Evolutionary conservation across 345 rosid genomes (phyloP).

Genomic region (Jatropha curcas): DNA sequence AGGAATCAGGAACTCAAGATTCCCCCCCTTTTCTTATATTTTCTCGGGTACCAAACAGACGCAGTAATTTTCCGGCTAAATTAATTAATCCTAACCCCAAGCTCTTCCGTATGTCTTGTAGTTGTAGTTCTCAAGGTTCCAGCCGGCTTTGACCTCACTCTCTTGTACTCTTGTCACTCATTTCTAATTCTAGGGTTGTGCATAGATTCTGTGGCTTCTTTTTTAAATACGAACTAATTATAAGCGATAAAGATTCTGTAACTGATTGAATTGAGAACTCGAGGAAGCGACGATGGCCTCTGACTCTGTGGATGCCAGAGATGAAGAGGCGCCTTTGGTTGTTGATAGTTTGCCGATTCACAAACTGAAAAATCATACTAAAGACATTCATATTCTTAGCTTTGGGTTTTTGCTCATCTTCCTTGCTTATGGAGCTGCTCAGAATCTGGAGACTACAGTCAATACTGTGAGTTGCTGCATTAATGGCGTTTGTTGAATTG

Average conservation of each 20-base stretch:
- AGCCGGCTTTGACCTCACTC: slow-evolving; percentile 51
- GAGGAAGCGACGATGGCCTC: slow-evolving; percentile 41
- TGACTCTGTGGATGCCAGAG: slow-evolving; percentile 34
- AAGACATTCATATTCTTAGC: slow-evolving; percentile 83
- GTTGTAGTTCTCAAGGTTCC: slow-evolving; percentile 20
- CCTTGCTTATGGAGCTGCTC: slow-evolving; percentile 92
- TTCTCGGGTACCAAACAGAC: slow-evolving; percentile 16
- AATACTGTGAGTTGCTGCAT: slow-evolving; percentile 53
- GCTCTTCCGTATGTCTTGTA: slow-evolving; percentile 20
- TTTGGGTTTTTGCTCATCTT: slow-evolving; percentile 71
- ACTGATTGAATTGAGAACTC: neutral
- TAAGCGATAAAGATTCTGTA: slow-evolving; percentile 11
- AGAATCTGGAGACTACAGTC: slow-evolving; percentile 83
- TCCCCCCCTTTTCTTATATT: slow-evolving; percentile 1
- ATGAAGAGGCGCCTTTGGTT: slow-evolving; percentile 66
- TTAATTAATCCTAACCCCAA: neutral
- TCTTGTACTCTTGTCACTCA: slow-evolving; percentile 22
- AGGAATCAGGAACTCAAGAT: neutral
- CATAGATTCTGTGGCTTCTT: neutral
- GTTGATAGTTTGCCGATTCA: slow-evolving; percentile 30
- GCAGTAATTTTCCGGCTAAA: neutral
- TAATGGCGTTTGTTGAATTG: neutral
- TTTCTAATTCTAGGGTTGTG: neutral
- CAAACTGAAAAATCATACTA: slow-evolving; percentile 44
- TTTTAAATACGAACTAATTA: neutral